Conservation (phyloP, 2,329 filamentous ascomycete genomes). For the Neonectria neomacrospora region DNA sequence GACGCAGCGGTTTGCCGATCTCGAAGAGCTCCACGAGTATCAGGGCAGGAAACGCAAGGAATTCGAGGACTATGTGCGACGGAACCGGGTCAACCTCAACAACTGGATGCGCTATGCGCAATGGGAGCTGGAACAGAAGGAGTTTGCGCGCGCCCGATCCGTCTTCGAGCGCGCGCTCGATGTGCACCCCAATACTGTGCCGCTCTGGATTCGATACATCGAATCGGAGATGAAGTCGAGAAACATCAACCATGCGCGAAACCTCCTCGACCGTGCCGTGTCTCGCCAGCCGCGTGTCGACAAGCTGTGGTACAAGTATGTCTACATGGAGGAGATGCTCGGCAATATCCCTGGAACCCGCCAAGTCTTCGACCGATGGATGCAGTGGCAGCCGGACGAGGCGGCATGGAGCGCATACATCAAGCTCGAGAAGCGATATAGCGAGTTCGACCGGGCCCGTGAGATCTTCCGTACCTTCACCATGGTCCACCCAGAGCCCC, state of each 20-base stretch:
- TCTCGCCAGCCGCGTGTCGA: constrained; percentile 90
- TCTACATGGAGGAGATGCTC: constrained; percentile 98
- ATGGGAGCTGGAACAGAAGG: constrained; percentile 98
- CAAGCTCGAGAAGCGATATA: constrained; percentile 95
- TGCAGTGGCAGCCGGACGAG: constrained; percentile 98
- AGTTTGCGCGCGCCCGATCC: constrained; percentile 89
- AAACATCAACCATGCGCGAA: constrained; percentile 97
- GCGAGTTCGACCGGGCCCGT: constrained; percentile 89
- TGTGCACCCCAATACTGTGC: constrained; percentile 86
- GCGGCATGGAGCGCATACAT: constrained; percentile 96
- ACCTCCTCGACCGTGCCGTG: constrained; percentile 93
- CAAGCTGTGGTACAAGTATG: constrained; percentile 99
- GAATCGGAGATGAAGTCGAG: constrained; percentile 93
- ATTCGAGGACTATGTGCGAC: constrained; percentile 97
- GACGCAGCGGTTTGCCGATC: constrained; percentile 92
- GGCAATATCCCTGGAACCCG: constrained; percentile 92
- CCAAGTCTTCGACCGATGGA: constrained; percentile 97
- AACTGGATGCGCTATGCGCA: constrained; percentile 99
- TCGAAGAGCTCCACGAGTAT: constrained; percentile 97
- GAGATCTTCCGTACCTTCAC: constrained; percentile 92
- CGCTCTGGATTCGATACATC: constrained; percentile 91
- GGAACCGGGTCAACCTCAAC: constrained; percentile 95
- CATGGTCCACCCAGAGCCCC: constrained; percentile 90
- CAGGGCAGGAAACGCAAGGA: constrained; percentile 96
- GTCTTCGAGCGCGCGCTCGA: constrained; percentile 96